Conservation (phyloP, 2,329 filamentous ascomycete genomes). For the Hortaea werneckii region DNA sequence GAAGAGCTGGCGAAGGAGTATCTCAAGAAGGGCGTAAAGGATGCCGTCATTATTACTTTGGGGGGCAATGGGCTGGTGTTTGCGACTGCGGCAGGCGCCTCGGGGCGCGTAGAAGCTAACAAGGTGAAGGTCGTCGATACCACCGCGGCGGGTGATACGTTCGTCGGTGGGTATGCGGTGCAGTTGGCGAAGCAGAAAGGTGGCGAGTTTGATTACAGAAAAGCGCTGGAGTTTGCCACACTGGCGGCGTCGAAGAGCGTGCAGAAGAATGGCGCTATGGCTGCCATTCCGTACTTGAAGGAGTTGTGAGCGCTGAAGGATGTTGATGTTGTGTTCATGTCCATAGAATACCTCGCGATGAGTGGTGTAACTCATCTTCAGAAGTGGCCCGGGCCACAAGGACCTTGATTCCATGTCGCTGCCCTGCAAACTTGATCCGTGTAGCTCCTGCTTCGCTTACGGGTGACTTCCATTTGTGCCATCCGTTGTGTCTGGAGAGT, state of each 20-base stretch:
- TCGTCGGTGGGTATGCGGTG: slow-evolving; percentile 79
- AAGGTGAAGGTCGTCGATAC: slow-evolving; percentile 80
- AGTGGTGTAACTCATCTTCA: too few relatives aligned
- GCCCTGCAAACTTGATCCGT: too few relatives aligned
- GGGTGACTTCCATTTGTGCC: too few relatives aligned
- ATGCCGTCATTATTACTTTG: slow-evolving; percentile 76
- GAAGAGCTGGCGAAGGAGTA: slow-evolving; percentile 43
- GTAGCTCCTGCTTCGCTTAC: too few relatives aligned
- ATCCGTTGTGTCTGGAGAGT: too few relatives aligned
- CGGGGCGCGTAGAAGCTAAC: slow-evolving; percentile 38
- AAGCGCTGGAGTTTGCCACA: slow-evolving; percentile 52
- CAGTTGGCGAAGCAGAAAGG: slow-evolving; percentile 49
- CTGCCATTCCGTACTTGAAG: slow-evolving; percentile 56
- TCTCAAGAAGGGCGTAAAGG: slow-evolving; percentile 57
- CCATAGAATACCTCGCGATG: too few relatives aligned
- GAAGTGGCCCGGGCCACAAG: too few relatives aligned
- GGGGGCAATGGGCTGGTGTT: slow-evolving; percentile 43
- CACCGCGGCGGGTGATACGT: slow-evolving; percentile 88
- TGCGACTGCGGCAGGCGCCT: slow-evolving; percentile 12
- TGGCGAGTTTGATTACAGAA: slow-evolving; percentile 41
- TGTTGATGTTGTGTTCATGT: too few relatives aligned
- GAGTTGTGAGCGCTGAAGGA: slow-evolving; percentile 28
- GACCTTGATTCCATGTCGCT: too few relatives aligned
- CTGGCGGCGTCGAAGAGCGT: slow-evolving; percentile 56
- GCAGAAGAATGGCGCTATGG: slow-evolving; percentile 54